Conservation (phyloP, 768 basidiomycete species). For the Psilocybe cubensis region DNA sequence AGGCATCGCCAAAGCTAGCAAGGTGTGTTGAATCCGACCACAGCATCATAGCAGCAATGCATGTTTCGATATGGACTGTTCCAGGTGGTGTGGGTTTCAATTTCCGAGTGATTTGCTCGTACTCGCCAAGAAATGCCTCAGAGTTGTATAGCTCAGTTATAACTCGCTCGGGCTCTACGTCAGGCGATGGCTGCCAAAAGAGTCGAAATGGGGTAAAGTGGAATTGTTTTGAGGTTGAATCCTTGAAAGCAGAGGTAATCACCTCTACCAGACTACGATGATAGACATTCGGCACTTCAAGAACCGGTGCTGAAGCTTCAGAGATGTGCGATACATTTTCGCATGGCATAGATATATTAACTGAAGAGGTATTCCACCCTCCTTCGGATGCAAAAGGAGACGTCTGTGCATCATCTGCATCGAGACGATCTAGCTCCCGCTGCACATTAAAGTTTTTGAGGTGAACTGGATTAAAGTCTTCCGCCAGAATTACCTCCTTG, state of each 20-base stretch:
- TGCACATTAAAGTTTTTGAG: constrained; percentile 1
- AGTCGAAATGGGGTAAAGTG: constrained; percentile 31
- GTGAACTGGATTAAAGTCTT: constrained; percentile 25
- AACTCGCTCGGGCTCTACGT: constrained; percentile 17
- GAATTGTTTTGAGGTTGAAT: constrained; percentile 11
- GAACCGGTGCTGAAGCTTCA: too few relatives aligned
- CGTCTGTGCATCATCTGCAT: too few relatives aligned
- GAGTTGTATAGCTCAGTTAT: constrained; percentile 28
- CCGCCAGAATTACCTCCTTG: constrained; percentile 22
- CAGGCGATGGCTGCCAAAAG: constrained; percentile 22
- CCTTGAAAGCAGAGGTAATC: background rate
- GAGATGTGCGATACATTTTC: too few relatives aligned
- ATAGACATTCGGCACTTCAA: too few relatives aligned
- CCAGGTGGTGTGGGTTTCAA: constrained; percentile 1
- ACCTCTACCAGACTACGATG: too few relatives aligned
- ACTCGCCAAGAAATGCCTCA: constrained; percentile 24
- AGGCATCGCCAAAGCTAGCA: constrained; percentile 38
- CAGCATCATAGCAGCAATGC: constrained; percentile 31
- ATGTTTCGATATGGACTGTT: constrained; percentile 13
- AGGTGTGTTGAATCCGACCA: constrained; percentile 39
- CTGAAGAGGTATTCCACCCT: too few relatives aligned
- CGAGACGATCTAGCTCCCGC: too few relatives aligned
- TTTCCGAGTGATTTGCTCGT: constrained; percentile 20
- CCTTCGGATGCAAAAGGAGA: too few relatives aligned
- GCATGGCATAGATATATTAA: too few relatives aligned